A percentile compares a stretch with the other conserved stretches of the same genome.
These are phyloP conservation scores for Beauveria scarabaeidicola DNA, from an alignment of 2,329 filamentous ascomycete species.

Conservation along the genomic window DNA sequence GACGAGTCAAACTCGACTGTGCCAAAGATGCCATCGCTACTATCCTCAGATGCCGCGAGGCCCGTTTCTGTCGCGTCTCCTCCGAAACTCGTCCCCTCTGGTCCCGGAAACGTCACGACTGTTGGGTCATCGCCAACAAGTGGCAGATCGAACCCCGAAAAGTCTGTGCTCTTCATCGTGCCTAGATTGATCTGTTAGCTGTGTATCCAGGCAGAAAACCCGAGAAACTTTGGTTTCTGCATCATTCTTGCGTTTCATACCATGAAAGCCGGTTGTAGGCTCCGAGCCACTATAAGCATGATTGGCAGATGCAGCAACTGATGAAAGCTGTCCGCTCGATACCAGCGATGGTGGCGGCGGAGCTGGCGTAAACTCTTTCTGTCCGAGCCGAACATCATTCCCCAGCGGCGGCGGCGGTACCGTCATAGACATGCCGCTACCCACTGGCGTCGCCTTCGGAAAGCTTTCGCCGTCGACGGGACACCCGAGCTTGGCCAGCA, in stretches of 20 bases:
- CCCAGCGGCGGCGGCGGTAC: not conserved
- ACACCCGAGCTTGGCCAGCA: conserved; percentile 34
- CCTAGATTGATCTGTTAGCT: not conserved
- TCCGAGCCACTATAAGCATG: not conserved
- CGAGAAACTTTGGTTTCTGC: not conserved
- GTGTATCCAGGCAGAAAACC: not conserved
- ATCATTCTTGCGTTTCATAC: not conserved
- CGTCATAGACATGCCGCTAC: not conserved
- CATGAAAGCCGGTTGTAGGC: not conserved
- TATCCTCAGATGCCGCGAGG: conserved; percentile 15
- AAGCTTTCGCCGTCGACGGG: conserved; percentile 16
- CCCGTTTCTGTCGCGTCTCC: not conserved
- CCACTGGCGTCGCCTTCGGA: not conserved
- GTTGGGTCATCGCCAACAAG: conserved; percentile 1
- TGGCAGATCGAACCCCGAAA: not conserved
- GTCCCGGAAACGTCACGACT: conserved; percentile 3
- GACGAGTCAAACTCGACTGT: conserved; percentile 26
- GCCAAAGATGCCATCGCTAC: conserved; percentile 14
- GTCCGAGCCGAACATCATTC: not conserved
- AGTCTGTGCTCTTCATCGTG: not conserved
- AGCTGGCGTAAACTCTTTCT: not conserved
- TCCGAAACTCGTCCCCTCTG: not conserved
- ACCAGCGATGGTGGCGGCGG: not conserved
- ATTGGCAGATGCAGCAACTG: not conserved
- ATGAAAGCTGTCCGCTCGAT: conserved; percentile 1